Evolutionary conservation across 163 green algal genomes (phyloP), one percentile per base, ranked within the genome.

Genomic region (Coccomyxa subellipsoidea): DNA sequence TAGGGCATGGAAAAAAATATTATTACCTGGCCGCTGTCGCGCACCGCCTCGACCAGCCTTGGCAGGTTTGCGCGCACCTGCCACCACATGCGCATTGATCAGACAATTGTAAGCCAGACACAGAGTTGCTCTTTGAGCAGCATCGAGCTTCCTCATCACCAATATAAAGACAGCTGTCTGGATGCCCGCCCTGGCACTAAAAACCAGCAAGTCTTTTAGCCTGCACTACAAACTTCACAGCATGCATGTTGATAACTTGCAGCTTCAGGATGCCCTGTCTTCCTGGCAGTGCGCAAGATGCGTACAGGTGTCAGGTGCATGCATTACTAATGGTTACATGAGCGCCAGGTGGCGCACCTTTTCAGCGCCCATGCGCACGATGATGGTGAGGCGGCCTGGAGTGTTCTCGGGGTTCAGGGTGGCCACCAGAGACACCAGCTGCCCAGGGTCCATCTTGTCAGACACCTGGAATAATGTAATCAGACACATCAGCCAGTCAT

Each of bases 351-450:
- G 70, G 32, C 47, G 10, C 40, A 77, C 79, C 85, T 97, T 98
- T 9, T 87, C 88, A n/a, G 96, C 94, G 35, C 97, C 97, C 97
- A 99, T 99, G 84, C 97, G 94, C 80, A 97, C 92, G 81, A 99
- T 97, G 71, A 99, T 90, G 7, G 92, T 92, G 54, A 99, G 89
- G 38, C 97, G 91, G 40, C 97, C 97, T 37, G 97, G 94, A 12
- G 88, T 92, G 92, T 99, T 99, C 72, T 94, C 83, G 0, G 97
- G 97, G 92, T 99, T 99, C 53, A 99, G 73, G 84, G 35, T 85
- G 91, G 38, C 85, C 78, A 97, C 95, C 53, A 99, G 88, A 36
- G 90, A 84, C 36, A 99, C 94, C 69, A 99, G 87, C 78, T 98
- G 91, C 1, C 83, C 83, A 59, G 96, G 95, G 81, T 96, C 91